phyloP scores from a whole-genome alignment of 371 early-diverging fungal genomes.

The Actinomucor elegans region DNA sequence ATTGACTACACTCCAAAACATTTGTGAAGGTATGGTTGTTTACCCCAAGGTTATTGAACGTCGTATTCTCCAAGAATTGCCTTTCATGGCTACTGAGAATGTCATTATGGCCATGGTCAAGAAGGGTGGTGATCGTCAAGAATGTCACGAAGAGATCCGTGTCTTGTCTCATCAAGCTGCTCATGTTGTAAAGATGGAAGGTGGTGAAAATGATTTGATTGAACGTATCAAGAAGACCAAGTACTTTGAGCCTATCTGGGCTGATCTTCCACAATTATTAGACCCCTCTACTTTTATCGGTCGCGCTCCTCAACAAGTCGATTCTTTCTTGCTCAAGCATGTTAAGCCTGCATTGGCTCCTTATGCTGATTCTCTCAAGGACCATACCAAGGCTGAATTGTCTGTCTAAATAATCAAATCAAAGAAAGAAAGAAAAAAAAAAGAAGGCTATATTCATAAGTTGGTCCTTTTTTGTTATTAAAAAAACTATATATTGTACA shows the following conservation, averaged over 20 bases:
- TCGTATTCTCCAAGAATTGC: slow-evolving; percentile 92
- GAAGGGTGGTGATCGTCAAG: slow-evolving; percentile 95
- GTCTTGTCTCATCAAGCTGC: slow-evolving; percentile 95
- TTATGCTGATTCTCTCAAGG: slow-evolving; percentile 58
- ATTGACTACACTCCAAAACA: slow-evolving; percentile 91
- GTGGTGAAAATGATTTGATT: slow-evolving; percentile 93
- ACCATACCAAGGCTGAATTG: slow-evolving; percentile 58
- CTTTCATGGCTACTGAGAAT: slow-evolving; percentile 99
- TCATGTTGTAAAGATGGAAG: slow-evolving; percentile 87
- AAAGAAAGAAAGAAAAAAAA: slow-evolving; percentile 1
- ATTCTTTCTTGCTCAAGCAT: slow-evolving; percentile 76
- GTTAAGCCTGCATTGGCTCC: slow-evolving; percentile 87
- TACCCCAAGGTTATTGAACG: slow-evolving; percentile 94
- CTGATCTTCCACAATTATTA: slow-evolving; percentile 73
- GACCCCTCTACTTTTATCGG: slow-evolving; percentile 94
- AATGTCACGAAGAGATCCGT: slow-evolving; percentile 95
- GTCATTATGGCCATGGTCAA: slow-evolving; percentile 98
- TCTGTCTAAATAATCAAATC: slow-evolving; percentile 47
- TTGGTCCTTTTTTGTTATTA: neutral
- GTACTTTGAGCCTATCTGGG: slow-evolving; percentile 90
- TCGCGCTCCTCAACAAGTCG: slow-evolving; percentile 94
- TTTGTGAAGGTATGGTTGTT: slow-evolving; percentile 94
- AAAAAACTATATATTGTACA: neutral
- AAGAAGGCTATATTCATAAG: neutral
- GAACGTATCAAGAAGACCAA: slow-evolving; percentile 79